A percentile compares a stretch with the other conserved stretches of the same genome.
Conservation (phyloP, 1,284 basidiomycete genomes). For the Cutaneotrichosporon spelunceum region DNA sequence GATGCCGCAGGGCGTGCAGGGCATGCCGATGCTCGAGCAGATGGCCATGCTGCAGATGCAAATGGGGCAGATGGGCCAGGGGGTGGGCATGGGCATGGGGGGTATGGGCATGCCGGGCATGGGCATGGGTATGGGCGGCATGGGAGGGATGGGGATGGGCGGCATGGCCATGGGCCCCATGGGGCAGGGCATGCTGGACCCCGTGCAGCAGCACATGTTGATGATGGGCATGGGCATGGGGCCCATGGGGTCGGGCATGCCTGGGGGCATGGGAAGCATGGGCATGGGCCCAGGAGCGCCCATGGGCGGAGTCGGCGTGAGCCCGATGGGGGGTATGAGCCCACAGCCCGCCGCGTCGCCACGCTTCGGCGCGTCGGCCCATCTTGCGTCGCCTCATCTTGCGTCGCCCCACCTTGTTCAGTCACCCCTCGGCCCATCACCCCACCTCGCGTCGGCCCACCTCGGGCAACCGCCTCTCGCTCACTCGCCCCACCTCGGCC, state of each 20-base stretch:
- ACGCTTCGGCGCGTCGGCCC: background rate
- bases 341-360: background rate
- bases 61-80: slow-evolving; percentile 14
- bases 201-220: background rate
- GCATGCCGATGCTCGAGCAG: too few species aligned
- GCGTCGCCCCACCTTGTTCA: background rate
- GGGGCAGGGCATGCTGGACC: background rate
- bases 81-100: background rate
- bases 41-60: slow-evolving; percentile 10
- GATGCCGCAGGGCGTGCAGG: too few species aligned
- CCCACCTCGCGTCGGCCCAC: background rate
- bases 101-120: background rate
- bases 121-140: slow-evolving; percentile 4
- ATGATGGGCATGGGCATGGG: slow-evolving; percentile 7
- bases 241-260: slow-evolving; percentile 7
- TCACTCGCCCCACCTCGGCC: too few species aligned
- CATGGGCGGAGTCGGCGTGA: slow-evolving; percentile 34
- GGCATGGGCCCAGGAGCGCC: slow-evolving; percentile 15
- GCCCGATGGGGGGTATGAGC: slow-evolving; percentile 12
- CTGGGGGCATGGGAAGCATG: slow-evolving; percentile 49
- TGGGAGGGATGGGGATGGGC: too few species aligned
- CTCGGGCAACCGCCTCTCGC: too few species aligned
- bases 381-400: background rate
- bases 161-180: too few species aligned
- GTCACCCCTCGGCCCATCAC: too few species aligned